A percentile compares a stretch with the other conserved stretches of the same genome.
phyloP scores from a whole-genome alignment of 1,284 basidiomycete genomes.

The Cryptococcus hybrid region DNA sequence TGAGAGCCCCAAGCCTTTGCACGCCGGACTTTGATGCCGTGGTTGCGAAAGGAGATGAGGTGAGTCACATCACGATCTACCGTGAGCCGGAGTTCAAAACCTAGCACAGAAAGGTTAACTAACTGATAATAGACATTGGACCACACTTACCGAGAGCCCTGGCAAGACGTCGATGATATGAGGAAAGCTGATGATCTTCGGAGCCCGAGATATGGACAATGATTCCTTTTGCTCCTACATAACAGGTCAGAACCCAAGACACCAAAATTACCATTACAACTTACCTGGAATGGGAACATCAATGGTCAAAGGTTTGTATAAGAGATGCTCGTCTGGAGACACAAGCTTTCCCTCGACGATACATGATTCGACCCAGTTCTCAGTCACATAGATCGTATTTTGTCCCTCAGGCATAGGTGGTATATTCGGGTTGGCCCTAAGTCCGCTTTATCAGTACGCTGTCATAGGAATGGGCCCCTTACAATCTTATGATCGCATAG shows the following conservation, averaged over 20 bases:
- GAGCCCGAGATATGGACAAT: constrained; percentile 39
- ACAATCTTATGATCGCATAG: constrained; percentile 46
- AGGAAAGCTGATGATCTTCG: not conserved
- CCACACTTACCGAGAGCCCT: constrained; percentile 29
- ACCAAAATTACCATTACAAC: not conserved
- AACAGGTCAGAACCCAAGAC: not conserved
- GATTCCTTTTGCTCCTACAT: constrained; percentile 3
- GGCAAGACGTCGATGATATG: constrained; percentile 23
- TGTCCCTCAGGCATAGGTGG: not conserved
- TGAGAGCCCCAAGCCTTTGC: constrained; percentile 39
- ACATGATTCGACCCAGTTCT: constrained; percentile 49
- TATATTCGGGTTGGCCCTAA: not conserved
- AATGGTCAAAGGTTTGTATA: constrained; percentile 37
- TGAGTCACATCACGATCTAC: constrained; percentile 31
- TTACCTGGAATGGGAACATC: constrained; percentile 34
- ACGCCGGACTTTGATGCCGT: constrained; percentile 35
- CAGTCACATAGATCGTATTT: constrained; percentile 29
- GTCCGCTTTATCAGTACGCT: not conserved
- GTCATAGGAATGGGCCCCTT: not conserved
- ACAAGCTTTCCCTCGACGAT: constrained; percentile 35
- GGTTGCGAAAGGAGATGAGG: constrained; percentile 26
- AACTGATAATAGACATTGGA: not conserved
- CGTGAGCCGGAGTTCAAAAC: too few relatives aligned
- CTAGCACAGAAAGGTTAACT: too few relatives aligned
- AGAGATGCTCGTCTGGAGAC: constrained; percentile 32